A percentile compares a stretch with the other conserved stretches of the same genome.
Evolutionary conservation across 2,329 filamentous ascomycete species (phyloP).

Genomic region (Pseudogymnoascus destructans): DNA sequence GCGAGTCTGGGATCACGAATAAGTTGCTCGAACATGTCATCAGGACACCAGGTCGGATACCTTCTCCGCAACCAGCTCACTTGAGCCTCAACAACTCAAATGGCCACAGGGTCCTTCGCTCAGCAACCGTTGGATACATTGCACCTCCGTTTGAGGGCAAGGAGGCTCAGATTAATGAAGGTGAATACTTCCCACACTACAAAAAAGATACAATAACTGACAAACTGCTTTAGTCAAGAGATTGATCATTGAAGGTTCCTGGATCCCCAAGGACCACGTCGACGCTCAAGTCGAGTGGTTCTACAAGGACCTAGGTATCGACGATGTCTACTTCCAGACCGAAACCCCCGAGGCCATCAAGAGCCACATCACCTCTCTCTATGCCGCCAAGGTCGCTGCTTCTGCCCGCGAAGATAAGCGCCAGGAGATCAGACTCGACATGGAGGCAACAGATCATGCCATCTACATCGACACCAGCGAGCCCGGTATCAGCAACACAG

Average conservation of each 20-base stretch:
- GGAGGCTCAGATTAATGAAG: slow-evolving; percentile 60
- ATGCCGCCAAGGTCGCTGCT: slow-evolving; percentile 91
- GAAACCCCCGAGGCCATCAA: slow-evolving; percentile 78
- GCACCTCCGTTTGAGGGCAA: slow-evolving; percentile 91
- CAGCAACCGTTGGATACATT: slow-evolving; percentile 85
- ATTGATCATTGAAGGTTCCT: slow-evolving; percentile 62
- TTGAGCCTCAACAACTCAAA: slow-evolving; percentile 43
- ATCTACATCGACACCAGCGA: slow-evolving; percentile 98
- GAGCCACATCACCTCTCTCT: slow-evolving; percentile 89
- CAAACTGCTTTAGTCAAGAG: slow-evolving; percentile 52
- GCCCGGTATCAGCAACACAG: slow-evolving; percentile 63
- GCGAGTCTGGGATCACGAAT: slow-evolving; percentile 9
- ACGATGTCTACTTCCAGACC: slow-evolving; percentile 95
- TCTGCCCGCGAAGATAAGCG: slow-evolving; percentile 87
- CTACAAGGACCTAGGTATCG: slow-evolving; percentile 93
- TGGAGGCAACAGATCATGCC: slow-evolving; percentile 87
- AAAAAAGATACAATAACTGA: not conserved
- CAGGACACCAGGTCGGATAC: slow-evolving; percentile 27
- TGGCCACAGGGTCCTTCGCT: slow-evolving; percentile 62
- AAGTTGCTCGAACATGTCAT: slow-evolving; percentile 21
- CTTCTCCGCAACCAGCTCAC: slow-evolving; percentile 81
- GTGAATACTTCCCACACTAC: slow-evolving; percentile 11
- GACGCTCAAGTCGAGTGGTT: slow-evolving; percentile 89
- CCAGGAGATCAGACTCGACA: slow-evolving; percentile 87
- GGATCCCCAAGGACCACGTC: slow-evolving; percentile 73